Base-by-base conservation (phyloP, 768 basidiomycete genomes). In the Hypholoma fasciculare region DNA sequence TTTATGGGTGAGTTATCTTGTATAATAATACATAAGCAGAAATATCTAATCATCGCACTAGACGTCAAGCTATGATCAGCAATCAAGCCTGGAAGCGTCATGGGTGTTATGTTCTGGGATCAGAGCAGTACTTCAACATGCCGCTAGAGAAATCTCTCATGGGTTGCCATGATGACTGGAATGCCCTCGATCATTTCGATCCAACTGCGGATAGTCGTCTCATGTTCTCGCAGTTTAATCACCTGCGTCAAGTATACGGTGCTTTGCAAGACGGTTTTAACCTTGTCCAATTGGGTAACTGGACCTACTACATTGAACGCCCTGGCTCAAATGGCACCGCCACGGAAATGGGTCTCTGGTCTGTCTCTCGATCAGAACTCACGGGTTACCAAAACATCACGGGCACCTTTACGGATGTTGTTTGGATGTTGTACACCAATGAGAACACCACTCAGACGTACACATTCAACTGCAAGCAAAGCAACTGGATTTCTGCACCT, bases 51-150 rank as follows among this genome's bases (percentile, higher is more conserved):
- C 51, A 19, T 16, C 57, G 39, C 39, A 59, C 44, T 63, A 93
- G 94, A 43, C 95, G 95, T 77, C 95, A 97, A 75, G 85, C 94
- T 14, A 97, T 97, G 95, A 81, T 88, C 51, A 80, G 83, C 58
- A 90, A 80, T 70, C 83, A 76, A 50, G 94, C 94, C 4, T 97
- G 95, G 95, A 89, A 94, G 68, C 85, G 90, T 36, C 95, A 97
- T 68, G 94, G 94, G 5, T 97, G 95, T 72, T 97, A 97, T 71
- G 80, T 78, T 46, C 84, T 96, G 36, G 95, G 95, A 11, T 96
- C 95, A 7, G 80, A 83, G 59, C 95, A 96, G 68, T 97, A 95
- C 75, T 97, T 90, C 81, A 94, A 96, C 73, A 91, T 96, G 84
- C 90, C 90, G 1, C 78, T 96, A 63, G 88, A 90, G 54, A 86